Percentiles rank a stretch among this genome's conserved stretches.
phyloP scores from a whole-genome alignment of 768 basidiomycete genomes.

The Brasilioporus rufonigricans region DNA sequence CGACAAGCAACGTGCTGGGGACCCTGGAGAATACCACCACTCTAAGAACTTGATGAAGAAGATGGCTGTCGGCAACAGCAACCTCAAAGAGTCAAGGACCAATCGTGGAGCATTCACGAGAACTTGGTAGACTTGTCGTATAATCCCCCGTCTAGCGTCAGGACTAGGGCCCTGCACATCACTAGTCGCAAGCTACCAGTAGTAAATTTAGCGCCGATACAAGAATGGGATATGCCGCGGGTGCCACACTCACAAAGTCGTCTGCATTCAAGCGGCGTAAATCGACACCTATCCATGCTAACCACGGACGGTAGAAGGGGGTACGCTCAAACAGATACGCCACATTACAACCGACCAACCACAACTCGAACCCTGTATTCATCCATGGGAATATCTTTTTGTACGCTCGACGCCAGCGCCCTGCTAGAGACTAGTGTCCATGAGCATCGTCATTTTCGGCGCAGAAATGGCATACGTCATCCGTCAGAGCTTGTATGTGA shows the following conservation, averaged over 20 bases:
- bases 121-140: constrained; percentile 45
- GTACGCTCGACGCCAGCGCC: constrained; percentile 58
- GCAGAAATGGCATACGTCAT: constrained; percentile 43
- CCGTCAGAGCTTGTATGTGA: constrained; percentile 45
- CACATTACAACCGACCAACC: constrained; percentile 81
- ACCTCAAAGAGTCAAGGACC: constrained; percentile 72
- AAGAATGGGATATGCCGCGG: not conserved
- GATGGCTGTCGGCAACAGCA: constrained; percentile 83
- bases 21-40: constrained; percentile 98
- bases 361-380: constrained; percentile 75
- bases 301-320: constrained; percentile 88
- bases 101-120: constrained; percentile 56
- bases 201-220: not conserved
- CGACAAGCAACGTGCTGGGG: constrained; percentile 74
- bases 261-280: constrained; percentile 75
- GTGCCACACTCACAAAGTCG: constrained; percentile 60
- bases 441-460: constrained; percentile 2
- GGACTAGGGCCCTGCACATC: constrained; percentile 14
- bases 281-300: constrained; percentile 81
- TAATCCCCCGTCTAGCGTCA: constrained; percentile 35
- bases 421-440: constrained; percentile 45
- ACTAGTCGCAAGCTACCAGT: constrained; percentile 16
- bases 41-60: constrained; percentile 96
- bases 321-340: constrained; percentile 88
- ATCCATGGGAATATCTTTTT: constrained; percentile 79